Evolutionary conservation across 1,284 basidiomycete genomes (phyloP).

Genomic region (Phylloboletellus chloephorus): DNA sequence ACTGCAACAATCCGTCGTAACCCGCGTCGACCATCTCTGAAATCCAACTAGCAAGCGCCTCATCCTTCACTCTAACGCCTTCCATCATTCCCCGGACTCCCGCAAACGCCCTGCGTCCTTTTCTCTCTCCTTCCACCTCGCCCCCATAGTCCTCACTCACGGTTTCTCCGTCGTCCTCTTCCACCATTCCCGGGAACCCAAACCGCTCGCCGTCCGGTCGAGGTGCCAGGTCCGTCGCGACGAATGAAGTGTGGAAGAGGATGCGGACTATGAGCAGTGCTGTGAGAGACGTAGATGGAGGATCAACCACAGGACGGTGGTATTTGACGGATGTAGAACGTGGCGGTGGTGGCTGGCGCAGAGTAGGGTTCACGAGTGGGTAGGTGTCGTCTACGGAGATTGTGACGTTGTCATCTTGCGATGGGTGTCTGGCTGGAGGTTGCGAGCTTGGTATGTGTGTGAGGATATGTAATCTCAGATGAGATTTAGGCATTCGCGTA

Average conservation of each 20-base stretch:
- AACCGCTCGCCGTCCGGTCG: constrained; percentile 73
- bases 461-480: constrained; percentile 59
- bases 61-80: constrained; percentile 61
- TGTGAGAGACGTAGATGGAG: constrained; percentile 66
- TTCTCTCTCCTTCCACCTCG: constrained; percentile 60
- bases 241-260: constrained; percentile 69
- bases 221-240: constrained; percentile 63
- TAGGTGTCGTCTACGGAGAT: constrained; percentile 51
- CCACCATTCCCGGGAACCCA: constrained; percentile 71
- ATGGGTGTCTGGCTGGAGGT: constrained; percentile 49
- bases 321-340: constrained; percentile 54
- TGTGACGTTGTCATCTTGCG: constrained; percentile 65
- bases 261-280: constrained; percentile 71
- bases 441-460: constrained; percentile 65
- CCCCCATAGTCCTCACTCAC: constrained; percentile 29
- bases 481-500: constrained; percentile 40
- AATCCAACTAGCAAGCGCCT: constrained; percentile 69
- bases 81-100: constrained; percentile 58
- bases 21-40: constrained; percentile 71
- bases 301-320: constrained; percentile 52
- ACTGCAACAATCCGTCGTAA: constrained; percentile 29
- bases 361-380: constrained; percentile 56
- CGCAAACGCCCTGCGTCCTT: constrained; percentile 65
- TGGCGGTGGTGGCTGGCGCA: constrained; percentile 57
- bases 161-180: constrained; percentile 54